phyloP scores from a whole-genome alignment of 257 asterid species.

The Fraxinus pennsylvanica region DNA sequence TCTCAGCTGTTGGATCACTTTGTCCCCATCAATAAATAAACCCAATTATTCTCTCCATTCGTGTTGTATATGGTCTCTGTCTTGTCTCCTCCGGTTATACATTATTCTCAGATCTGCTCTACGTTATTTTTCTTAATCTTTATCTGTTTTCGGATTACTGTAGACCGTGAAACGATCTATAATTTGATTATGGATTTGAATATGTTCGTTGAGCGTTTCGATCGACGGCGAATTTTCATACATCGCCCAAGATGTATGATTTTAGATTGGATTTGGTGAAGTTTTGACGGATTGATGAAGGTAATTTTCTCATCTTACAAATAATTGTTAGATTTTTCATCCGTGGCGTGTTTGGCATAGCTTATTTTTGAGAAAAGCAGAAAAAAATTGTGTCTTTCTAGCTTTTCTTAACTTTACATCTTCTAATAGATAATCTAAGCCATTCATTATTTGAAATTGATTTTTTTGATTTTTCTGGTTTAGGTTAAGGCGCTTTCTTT shows the following conservation, averaged over 20 bases:
- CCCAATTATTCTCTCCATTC: not conserved
- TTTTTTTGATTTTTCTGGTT: too few relatives aligned
- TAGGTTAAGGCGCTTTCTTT: not conserved
- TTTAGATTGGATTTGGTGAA: constrained; percentile 20
- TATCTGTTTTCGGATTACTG: not conserved
- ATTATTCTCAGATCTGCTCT: not conserved
- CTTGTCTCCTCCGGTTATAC: rapidly evolving
- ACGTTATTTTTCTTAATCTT: not conserved
- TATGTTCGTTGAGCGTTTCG: not conserved
- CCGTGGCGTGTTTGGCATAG: not conserved
- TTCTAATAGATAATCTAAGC: not conserved
- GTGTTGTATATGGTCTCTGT: rapidly evolving
- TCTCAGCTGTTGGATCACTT: constrained; percentile 42
- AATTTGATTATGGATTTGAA: constrained; percentile 33
- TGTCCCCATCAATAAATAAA: constrained; percentile 36
- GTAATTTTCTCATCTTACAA: not conserved
- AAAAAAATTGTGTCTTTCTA: too few relatives aligned
- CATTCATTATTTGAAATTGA: not conserved
- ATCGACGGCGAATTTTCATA: not conserved
- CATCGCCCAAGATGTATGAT: not conserved
- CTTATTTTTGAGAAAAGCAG: not conserved
- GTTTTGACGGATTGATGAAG: constrained; percentile 15
- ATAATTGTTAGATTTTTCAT: not conserved
- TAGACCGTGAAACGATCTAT: constrained; percentile 45
- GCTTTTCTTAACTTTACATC: too few relatives aligned